Evolutionary conservation across 352 stramenopile genomes (phyloP).

Genomic region (Phytophthora boehmeriae): DNA sequence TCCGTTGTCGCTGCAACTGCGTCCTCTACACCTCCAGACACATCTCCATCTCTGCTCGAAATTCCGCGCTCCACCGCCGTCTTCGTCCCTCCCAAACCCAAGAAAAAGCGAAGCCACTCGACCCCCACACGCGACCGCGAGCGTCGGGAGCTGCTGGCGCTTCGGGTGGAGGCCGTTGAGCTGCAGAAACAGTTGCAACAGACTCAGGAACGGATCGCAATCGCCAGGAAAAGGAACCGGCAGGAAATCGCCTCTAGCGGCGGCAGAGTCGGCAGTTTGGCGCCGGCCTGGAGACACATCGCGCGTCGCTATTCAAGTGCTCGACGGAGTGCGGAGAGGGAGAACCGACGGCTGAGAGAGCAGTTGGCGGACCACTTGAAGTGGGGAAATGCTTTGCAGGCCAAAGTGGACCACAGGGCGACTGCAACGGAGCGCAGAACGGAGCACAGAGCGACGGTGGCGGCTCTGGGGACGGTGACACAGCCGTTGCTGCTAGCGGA

Average conservation of each 20-base stretch:
- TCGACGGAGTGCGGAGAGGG: conserved; percentile 22
- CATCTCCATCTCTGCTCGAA: neutral
- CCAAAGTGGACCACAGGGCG: conserved; percentile 19
- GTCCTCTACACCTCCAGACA: neutral
- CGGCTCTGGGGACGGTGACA: conserved; percentile 15
- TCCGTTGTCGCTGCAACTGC: conserved; percentile 6
- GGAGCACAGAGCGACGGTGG: conserved; percentile 7
- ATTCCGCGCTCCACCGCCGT: conserved; percentile 6
- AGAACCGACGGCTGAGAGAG: conserved; percentile 27
- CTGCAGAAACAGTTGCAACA: conserved; percentile 24
- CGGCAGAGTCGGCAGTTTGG: conserved; percentile 27
- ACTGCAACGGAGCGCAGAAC: conserved; percentile 1
- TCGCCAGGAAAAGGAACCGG: conserved; percentile 6
- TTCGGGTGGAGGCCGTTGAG: conserved; percentile 28
- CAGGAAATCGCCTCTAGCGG: conserved; percentile 8
- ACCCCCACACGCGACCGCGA: conserved; percentile 38
- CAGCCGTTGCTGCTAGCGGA: conserved; percentile 26
- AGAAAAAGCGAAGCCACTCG: conserved; percentile 38
- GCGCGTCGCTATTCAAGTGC: conserved; percentile 25
- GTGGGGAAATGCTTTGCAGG: conserved; percentile 22
- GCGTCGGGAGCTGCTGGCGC: conserved; percentile 34
- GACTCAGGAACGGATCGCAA: conserved; percentile 15
- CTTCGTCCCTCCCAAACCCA: conserved; percentile 13
- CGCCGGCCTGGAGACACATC: conserved; percentile 39
- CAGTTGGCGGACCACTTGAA: conserved; percentile 26